A percentile compares a stretch with the other conserved stretches of the same genome.
phyloP scores from a whole-genome alignment of 2,329 filamentous ascomycete genomes.

The Thielaviopsis punctulata region DNA sequence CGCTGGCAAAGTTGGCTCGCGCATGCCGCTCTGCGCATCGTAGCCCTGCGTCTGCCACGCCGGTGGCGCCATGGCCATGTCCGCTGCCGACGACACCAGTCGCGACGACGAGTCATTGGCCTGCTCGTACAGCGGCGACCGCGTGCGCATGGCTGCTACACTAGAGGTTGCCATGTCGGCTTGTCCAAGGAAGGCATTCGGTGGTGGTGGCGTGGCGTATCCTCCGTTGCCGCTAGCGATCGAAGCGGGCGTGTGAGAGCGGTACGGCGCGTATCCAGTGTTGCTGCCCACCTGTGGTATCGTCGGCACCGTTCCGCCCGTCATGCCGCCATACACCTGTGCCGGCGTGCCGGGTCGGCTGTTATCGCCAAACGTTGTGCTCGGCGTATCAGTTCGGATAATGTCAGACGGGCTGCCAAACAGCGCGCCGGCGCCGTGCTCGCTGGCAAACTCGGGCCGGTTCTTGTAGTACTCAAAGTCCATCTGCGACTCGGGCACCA shows the following conservation, averaged over 20 bases:
- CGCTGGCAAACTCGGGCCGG: slow-evolving; percentile 69
- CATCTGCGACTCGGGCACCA: slow-evolving; percentile 70
- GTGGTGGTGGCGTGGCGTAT: slow-evolving; percentile 9
- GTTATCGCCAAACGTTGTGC: slow-evolving; percentile 28
- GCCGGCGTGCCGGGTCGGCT: slow-evolving; percentile 33
- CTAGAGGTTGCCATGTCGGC: slow-evolving; percentile 11
- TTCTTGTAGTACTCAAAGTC: slow-evolving; percentile 90
- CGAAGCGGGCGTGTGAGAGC: slow-evolving; percentile 12
- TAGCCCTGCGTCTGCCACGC: slow-evolving; percentile 19
- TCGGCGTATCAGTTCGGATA: slow-evolving; percentile 43
- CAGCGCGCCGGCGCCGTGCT: slow-evolving; percentile 51
- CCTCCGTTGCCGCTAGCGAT: too few species aligned
- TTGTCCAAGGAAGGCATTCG: slow-evolving; percentile 10
- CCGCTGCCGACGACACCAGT: slow-evolving; percentile 35
- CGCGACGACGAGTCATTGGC: slow-evolving; percentile 36
- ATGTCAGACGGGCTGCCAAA: slow-evolving; percentile 44
- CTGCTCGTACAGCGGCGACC: slow-evolving; percentile 32
- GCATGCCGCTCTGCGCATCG: slow-evolving; percentile 15
- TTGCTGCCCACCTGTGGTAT: slow-evolving; percentile 9
- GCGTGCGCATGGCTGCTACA: slow-evolving; percentile 19
- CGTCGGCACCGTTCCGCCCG: slow-evolving; percentile 9
- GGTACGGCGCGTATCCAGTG: slow-evolving; percentile 13
- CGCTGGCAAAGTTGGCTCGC: slow-evolving; percentile 3
- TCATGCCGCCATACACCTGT: slow-evolving; percentile 15
- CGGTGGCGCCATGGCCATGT: slow-evolving; percentile 28